A percentile compares a stretch with the other conserved stretches of the same genome.
These are phyloP conservation scores for Saposhnikovia divaricata DNA, from an alignment of 129 eudicot genomes.

Conservation along the genomic window DNA sequence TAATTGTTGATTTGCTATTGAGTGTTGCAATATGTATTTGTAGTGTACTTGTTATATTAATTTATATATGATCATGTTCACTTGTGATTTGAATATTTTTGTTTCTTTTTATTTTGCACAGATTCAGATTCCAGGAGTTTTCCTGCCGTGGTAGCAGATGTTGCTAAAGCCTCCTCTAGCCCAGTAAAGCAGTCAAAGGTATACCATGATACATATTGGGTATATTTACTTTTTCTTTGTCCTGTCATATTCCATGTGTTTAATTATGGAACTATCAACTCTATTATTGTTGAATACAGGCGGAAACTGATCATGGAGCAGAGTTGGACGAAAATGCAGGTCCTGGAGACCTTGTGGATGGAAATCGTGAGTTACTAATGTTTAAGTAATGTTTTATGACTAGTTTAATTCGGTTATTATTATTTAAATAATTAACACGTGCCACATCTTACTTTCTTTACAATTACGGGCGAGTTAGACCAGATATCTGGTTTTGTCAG, in stretches of 20 bases:
- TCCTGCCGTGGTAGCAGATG: constrained; percentile 35
- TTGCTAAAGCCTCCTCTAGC: constrained; percentile 25
- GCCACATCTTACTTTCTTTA: neutral
- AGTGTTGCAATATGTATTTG: neutral
- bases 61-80: neutral
- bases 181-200: constrained; percentile 29
- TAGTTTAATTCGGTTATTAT: neutral
- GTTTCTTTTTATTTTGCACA: constrained; percentile 7
- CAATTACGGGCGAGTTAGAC: neutral
- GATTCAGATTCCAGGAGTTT: constrained; percentile 38
- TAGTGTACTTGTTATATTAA: neutral
- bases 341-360: constrained; percentile 34
- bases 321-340: constrained; percentile 35
- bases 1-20: neutral
- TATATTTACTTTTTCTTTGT: neutral
- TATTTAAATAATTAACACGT: neutral
- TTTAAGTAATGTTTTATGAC: neutral
- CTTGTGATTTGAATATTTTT: neutral
- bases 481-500: neutral
- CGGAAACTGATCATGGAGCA: constrained; percentile 22
- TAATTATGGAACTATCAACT: neutral
- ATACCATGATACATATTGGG: neutral
- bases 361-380: constrained; percentile 41
- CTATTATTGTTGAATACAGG: constrained; percentile 15
- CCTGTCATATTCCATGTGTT: neutral